Base-by-base conservation (phyloP, 495 filamentous ascomycete species). In the Penicillium bovifimosum region DNA sequence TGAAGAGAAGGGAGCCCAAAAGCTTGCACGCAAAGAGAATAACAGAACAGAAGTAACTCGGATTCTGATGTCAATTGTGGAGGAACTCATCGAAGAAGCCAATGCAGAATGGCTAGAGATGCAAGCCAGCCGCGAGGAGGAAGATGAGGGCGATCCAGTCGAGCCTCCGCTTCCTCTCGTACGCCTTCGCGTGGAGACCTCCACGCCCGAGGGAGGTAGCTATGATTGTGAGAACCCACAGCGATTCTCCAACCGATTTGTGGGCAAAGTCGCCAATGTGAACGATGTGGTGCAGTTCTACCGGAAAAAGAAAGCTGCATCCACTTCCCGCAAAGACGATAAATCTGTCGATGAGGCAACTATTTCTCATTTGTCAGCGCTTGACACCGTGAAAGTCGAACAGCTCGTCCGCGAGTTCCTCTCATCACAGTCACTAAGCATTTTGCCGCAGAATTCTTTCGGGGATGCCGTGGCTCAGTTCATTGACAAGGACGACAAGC, bases 171-270 rank as follows among this genome's bases (percentile, higher is more conserved):
- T 91, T 41, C 93, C 93, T 2, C 75, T 99, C 9, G 82, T 99
- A 9, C 81, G 93, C 40, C 78, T 99, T 8, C 85, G 90, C 34
- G 92, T 99, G 6, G 93, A 99, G 58, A 93, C 86, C 53, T 85
- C 91, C 0, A 84, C 92, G 1, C 88, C 89, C 0, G 90, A 96
- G 28, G 89, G 90, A 20, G 86, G 88, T 34, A 80, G 82, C 38
- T 99, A 86, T 58, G 90, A 96, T 51, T 86, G 85, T 50, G 95
- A 97, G 62, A 99, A 99, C 53, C 93, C 93, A 13, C 93, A 97
- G 61, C 83, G 93, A 5, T 97, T 97, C 58, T 97, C 95, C 0
- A 96, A 95, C 66, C 83, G 91, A 5, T 99, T 99, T 58, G 78
- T 86, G 1, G 85, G 83, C 6, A 90, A 86, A 60, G 93, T 97